Evolutionary conservation across 2,329 filamentous ascomycete species (phyloP).

Genomic region (Colletotrichum scovillei): DNA sequence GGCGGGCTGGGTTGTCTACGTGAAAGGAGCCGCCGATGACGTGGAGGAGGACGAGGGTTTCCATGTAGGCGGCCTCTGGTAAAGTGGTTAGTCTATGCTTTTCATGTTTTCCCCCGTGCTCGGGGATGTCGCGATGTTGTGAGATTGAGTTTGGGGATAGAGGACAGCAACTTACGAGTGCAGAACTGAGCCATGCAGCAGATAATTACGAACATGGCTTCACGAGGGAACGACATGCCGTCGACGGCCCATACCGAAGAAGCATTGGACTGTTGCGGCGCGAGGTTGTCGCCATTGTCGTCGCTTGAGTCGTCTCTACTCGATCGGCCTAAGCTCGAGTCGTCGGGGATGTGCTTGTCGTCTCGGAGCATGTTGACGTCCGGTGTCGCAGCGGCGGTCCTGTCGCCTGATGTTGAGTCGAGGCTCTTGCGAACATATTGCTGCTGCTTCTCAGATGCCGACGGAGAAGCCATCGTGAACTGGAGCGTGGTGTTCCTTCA

Average conservation of each 20-base stretch:
- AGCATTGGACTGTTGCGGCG: conserved; percentile 9
- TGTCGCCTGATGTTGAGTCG: conserved; percentile 5
- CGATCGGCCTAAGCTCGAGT: conserved; percentile 9
- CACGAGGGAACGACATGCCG: conserved; percentile 40
- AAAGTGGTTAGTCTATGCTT: conserved; percentile 7
- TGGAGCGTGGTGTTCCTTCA: neutral
- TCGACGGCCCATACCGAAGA: conserved; percentile 17
- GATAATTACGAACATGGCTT: conserved; percentile 52
- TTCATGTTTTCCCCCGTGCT: too few relatives aligned
- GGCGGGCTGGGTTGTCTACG: conserved; percentile 45
- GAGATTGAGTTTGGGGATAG: conserved; percentile 39
- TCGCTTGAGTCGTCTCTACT: neutral
- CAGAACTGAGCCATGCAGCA: conserved; percentile 53
- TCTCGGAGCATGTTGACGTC: conserved; percentile 16
- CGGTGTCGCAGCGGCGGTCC: conserved; percentile 23
- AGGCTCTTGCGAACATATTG: neutral
- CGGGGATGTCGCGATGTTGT: conserved; percentile 40
- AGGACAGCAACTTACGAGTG: conserved; percentile 7
- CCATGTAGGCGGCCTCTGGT: conserved; percentile 48
- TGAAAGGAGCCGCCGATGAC: conserved; percentile 25
- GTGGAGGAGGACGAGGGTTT: conserved; percentile 28
- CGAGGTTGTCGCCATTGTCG: conserved; percentile 9
- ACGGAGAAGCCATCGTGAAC: conserved; percentile 20
- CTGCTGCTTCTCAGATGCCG: conserved; percentile 7
- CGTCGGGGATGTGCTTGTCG: conserved; percentile 5